Conservation (phyloP, 352 stramenopile species). For the Blastocystis sp. region DNA sequence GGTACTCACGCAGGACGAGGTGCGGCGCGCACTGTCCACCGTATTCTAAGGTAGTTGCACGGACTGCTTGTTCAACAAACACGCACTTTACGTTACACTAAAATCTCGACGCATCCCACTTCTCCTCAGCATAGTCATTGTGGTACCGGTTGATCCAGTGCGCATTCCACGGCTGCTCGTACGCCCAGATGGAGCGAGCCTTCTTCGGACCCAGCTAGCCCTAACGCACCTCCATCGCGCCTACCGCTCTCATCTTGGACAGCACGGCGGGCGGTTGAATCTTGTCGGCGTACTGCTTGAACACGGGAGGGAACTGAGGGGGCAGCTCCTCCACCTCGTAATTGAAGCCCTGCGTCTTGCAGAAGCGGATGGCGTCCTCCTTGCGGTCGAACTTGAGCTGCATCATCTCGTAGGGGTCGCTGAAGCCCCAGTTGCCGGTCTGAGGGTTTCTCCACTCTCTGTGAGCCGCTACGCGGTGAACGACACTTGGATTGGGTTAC, state of each 20-base stretch:
- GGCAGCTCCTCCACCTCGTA: slow-evolving; percentile 42
- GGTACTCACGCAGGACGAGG: slow-evolving; percentile 15
- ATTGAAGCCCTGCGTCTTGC: slow-evolving; percentile 58
- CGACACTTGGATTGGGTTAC: neutral
- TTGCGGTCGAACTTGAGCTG: slow-evolving; percentile 64
- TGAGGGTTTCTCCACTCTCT: slow-evolving; percentile 38
- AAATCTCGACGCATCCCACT: slow-evolving; percentile 66
- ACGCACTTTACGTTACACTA: slow-evolving; percentile 38
- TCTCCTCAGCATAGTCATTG: slow-evolving; percentile 53
- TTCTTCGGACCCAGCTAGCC: slow-evolving; percentile 64
- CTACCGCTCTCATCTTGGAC: slow-evolving; percentile 64
- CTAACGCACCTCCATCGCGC: neutral
- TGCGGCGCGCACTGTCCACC: slow-evolving; percentile 16
- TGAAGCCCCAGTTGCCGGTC: slow-evolving; percentile 49
- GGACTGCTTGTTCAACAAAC: neutral
- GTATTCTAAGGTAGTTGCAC: slow-evolving; percentile 53
- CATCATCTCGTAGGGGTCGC: slow-evolving; percentile 60
- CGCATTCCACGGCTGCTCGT: slow-evolving; percentile 62
- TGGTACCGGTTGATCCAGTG: slow-evolving; percentile 64
- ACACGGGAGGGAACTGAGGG: slow-evolving; percentile 49
- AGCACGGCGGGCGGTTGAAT: slow-evolving; percentile 60
- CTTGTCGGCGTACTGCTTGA: slow-evolving; percentile 65
- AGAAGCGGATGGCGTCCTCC: slow-evolving; percentile 65
- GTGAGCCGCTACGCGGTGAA: slow-evolving; percentile 23
- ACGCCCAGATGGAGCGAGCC: slow-evolving; percentile 62